These are phyloP conservation scores for Zalaria sp. DNA, from an alignment of 2,329 filamentous ascomycete genomes.

Conservation along the genomic window DNA sequence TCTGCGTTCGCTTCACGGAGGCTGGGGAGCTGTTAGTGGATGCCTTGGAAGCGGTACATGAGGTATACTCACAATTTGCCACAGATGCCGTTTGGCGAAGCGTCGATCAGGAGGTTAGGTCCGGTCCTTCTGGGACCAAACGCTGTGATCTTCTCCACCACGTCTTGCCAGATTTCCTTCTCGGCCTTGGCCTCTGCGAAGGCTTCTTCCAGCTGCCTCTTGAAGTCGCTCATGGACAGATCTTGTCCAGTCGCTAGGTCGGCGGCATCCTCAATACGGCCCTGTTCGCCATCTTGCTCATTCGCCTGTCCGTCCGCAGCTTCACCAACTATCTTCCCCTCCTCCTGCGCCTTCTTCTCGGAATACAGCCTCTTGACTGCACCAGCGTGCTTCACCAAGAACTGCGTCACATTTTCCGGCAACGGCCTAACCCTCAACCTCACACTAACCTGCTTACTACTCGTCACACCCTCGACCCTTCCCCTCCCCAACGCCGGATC, in stretches of 20 bases:
- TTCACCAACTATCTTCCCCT: slow-evolving; percentile 24
- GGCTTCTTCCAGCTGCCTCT: slow-evolving; percentile 50
- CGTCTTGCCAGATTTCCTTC: slow-evolving; percentile 61
- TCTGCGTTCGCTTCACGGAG: slow-evolving; percentile 14
- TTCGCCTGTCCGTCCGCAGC: slow-evolving; percentile 23
- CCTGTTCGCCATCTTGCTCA: slow-evolving; percentile 21
- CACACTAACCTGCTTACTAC: slow-evolving; percentile 74
- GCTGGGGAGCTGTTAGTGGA: slow-evolving; percentile 4
- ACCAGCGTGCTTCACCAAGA: slow-evolving; percentile 64
- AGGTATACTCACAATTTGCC: slow-evolving; percentile 49
- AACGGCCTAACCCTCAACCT: slow-evolving; percentile 66
- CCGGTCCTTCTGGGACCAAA: slow-evolving; percentile 80
- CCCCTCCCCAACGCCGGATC: slow-evolving; percentile 81
- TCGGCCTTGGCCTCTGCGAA: slow-evolving; percentile 62
- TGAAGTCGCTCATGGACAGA: slow-evolving; percentile 64
- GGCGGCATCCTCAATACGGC: slow-evolving; percentile 24
- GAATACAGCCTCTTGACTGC: slow-evolving; percentile 70
- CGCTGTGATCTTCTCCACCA: slow-evolving; percentile 69
- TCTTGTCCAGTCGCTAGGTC: slow-evolving; percentile 37
- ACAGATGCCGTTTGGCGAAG: slow-evolving; percentile 57
- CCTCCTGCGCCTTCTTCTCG: slow-evolving; percentile 44
- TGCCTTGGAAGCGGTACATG: background rate
- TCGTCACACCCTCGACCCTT: slow-evolving; percentile 58
- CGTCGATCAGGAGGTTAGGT: slow-evolving; percentile 80
- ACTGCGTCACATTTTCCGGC: slow-evolving; percentile 65